Percentiles rank a stretch among this genome's conserved stretches.
These are phyloP conservation scores for Cyberlindnera veronae DNA, from an alignment of 805 yeast genomes.

Conservation along the genomic window DNA sequence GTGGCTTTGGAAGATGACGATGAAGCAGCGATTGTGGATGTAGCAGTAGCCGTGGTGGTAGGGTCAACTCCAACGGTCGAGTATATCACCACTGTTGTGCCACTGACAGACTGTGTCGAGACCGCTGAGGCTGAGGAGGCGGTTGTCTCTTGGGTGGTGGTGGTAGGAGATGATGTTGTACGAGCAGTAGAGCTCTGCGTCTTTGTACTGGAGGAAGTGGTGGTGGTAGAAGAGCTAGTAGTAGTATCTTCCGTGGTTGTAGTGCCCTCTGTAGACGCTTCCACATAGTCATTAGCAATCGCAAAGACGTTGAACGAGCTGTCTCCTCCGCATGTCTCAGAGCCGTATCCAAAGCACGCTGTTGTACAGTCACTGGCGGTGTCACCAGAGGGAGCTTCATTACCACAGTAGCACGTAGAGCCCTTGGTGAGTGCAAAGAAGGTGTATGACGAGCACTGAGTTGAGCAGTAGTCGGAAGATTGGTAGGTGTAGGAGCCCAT, in stretches of 20 bases:
- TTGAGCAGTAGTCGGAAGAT: conserved; percentile 45
- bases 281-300: conserved; percentile 5
- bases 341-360: conserved; percentile 54
- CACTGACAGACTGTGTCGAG: conserved; percentile 17
- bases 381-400: conserved; percentile 37
- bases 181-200: conserved; percentile 22
- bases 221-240: neutral
- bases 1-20: conserved; percentile 26
- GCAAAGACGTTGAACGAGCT: conserved; percentile 42
- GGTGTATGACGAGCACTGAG: conserved; percentile 38
- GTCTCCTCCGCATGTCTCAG: conserved; percentile 63
- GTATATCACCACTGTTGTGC: conserved; percentile 20
- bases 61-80: conserved; percentile 21
- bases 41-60: conserved; percentile 15
- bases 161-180: conserved; percentile 21
- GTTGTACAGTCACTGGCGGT: conserved; percentile 34
- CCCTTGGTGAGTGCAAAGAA: conserved; percentile 48
- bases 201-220: conserved; percentile 2
- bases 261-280: neutral
- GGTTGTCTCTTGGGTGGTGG: conserved; percentile 22
- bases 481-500: conserved; percentile 46
- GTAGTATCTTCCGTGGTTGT: neutral
- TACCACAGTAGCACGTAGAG: conserved; percentile 57
- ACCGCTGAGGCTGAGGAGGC: conserved; percentile 25
- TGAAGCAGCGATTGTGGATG: conserved; percentile 14